Conservation (phyloP, 768 basidiomycete genomes). For the Paxillus rubicundulus region DNA sequence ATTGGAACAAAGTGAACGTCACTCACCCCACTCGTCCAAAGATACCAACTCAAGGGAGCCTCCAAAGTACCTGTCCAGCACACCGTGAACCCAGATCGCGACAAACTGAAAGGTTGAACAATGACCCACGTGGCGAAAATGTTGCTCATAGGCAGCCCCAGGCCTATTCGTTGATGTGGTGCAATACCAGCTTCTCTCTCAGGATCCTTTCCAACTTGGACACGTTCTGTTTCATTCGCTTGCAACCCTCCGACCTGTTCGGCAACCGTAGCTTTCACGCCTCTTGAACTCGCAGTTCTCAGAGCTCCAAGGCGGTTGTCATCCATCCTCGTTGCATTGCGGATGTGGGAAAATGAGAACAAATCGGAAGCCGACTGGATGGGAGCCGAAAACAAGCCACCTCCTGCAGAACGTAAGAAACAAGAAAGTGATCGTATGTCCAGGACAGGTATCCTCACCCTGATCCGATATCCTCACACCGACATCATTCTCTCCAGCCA, state of each 20-base stretch:
- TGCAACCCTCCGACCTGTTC: constrained; percentile 65
- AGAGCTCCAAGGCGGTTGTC: constrained; percentile 65
- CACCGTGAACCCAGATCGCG: neutral
- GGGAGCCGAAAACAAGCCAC: constrained; percentile 57
- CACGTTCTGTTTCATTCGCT: constrained; percentile 19
- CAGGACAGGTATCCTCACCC: constrained; percentile 43
- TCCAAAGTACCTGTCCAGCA: constrained; percentile 65
- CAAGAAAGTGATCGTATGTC: constrained; percentile 9
- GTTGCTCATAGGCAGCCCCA: constrained; percentile 86
- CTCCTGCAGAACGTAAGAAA: constrained; percentile 46
- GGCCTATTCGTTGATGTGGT: constrained; percentile 66
- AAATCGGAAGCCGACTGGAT: constrained; percentile 70
- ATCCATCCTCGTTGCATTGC: constrained; percentile 71
- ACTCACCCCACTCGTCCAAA: constrained; percentile 80
- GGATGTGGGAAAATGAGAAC: constrained; percentile 86
- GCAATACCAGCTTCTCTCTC: constrained; percentile 46
- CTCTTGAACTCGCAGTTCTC: constrained; percentile 57
- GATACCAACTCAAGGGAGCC: constrained; percentile 77
- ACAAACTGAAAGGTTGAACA: neutral
- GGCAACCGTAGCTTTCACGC: constrained; percentile 73
- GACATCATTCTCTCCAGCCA: constrained; percentile 69
- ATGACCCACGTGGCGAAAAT: constrained; percentile 72
- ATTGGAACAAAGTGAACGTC: neutral
- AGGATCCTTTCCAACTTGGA: constrained; percentile 31
- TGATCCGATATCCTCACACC: constrained; percentile 88